These are phyloP conservation scores for Ophiostoma novo-ulmi DNA, from an alignment of 2,329 filamentous ascomycete genomes.

Conservation along the genomic window DNA sequence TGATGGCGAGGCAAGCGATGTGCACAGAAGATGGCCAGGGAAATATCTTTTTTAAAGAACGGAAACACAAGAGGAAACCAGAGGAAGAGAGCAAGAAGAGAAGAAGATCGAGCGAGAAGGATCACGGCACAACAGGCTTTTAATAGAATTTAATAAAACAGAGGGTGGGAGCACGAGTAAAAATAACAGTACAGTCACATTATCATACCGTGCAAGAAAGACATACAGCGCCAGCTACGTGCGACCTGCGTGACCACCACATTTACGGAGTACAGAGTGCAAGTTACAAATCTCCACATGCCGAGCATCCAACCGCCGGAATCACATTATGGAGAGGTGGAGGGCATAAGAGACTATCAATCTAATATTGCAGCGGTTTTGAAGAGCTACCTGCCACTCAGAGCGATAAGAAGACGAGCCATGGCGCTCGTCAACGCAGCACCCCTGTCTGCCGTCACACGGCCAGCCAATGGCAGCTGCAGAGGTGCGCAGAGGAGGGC, in stretches of 20 bases:
- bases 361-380: slow-evolving; percentile 14
- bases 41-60: not conserved
- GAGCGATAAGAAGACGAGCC: slow-evolving; percentile 16
- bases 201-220: not conserved
- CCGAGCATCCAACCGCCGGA: slow-evolving; percentile 5
- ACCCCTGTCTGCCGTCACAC: slow-evolving; percentile 24
- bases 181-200: not conserved
- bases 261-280: not conserved
- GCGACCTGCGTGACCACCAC: not conserved
- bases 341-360: not conserved
- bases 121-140: not conserved
- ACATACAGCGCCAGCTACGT: not conserved
- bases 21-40: not conserved
- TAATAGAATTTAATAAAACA: not conserved
- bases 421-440: slow-evolving; percentile 2
- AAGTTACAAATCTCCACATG: not conserved
- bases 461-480: slow-evolving; percentile 22
- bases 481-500: not conserved
- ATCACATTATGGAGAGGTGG: not conserved
- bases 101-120: not conserved
- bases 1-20: too few relatives aligned
- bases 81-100: slow-evolving; percentile 9
- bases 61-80: not conserved
- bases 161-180: not conserved
- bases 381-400: slow-evolving; percentile 21